Conservation (phyloP, 768 basidiomycete genomes). For the Macrolepiota fuliginosa region DNA sequence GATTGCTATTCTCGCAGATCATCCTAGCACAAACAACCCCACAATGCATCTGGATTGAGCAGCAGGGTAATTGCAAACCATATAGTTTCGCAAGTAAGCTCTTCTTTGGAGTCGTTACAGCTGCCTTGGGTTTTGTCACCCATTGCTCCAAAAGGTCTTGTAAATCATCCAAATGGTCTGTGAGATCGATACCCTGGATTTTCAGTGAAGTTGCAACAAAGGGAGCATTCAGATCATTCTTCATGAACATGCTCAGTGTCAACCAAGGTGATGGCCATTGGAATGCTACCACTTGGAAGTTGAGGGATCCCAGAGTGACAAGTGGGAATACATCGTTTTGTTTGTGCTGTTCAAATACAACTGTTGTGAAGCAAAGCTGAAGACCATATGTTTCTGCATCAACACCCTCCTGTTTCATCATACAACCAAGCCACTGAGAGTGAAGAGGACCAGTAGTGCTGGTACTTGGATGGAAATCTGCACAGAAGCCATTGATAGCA, state of each 20-base stretch:
- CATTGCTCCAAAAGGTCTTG: constrained; percentile 33
- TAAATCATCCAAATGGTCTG: constrained; percentile 54
- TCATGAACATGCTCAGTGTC: constrained; percentile 43
- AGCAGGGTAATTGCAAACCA: constrained; percentile 7
- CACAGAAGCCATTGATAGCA: constrained; percentile 37
- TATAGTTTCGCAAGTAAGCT: not conserved
- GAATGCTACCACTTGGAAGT: constrained; percentile 41
- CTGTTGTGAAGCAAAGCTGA: constrained; percentile 36
- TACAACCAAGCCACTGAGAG: constrained; percentile 50
- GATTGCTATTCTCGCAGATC: constrained; percentile 41
- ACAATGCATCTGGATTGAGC: constrained; percentile 40
- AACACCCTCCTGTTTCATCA: constrained; percentile 27
- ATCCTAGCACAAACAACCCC: constrained; percentile 51
- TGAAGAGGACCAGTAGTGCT: constrained; percentile 43
- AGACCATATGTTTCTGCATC: constrained; percentile 51
- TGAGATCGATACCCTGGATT: constrained; percentile 44
- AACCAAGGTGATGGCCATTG: constrained; percentile 68
- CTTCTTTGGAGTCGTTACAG: not conserved
- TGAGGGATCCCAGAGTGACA: constrained; percentile 37
- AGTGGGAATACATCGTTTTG: constrained; percentile 36
- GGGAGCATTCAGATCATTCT: constrained; percentile 58
- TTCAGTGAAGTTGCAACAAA: constrained; percentile 46
- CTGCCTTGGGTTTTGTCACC: constrained; percentile 10
- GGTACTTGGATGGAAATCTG: constrained; percentile 48
- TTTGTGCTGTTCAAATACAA: constrained; percentile 44